A percentile compares a stretch with the other conserved stretches of the same genome.
These are phyloP conservation scores for Phaeosphaeriaceae sp. DNA, from an alignment of 2,329 filamentous ascomycete genomes.

Conservation along the genomic window DNA sequence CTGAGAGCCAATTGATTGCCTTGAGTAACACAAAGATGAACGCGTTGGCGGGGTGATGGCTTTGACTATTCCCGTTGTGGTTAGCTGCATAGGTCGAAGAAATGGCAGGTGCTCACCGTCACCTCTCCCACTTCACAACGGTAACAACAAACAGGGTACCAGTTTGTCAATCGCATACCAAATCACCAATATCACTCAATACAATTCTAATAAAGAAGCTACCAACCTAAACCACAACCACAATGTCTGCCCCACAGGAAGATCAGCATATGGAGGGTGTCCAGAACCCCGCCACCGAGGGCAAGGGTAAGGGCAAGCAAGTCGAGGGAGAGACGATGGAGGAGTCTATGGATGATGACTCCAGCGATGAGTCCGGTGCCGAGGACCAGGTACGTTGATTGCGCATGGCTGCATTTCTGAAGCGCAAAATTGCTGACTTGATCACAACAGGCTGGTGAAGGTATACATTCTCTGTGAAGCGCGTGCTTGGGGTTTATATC, in stretches of 20 bases:
- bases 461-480: slow-evolving; percentile 33
- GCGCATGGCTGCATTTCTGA: background rate
- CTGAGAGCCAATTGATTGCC: slow-evolving; percentile 9
- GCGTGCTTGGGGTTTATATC: slow-evolving; percentile 8
- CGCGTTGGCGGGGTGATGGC: slow-evolving; percentile 22
- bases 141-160: slow-evolving; percentile 28
- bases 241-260: slow-evolving; percentile 42
- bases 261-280: slow-evolving; percentile 48
- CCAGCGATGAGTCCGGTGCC: slow-evolving; percentile 71
- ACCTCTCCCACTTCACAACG: slow-evolving; percentile 25
- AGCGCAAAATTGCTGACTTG: slow-evolving; percentile 36
- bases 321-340: slow-evolving; percentile 68
- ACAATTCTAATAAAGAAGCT: slow-evolving; percentile 4
- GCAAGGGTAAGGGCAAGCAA: slow-evolving; percentile 91
- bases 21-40: slow-evolving; percentile 13
- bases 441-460: slow-evolving; percentile 39
- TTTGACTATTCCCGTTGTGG: background rate
- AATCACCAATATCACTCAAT: slow-evolving; percentile 1
- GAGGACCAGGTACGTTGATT: slow-evolving; percentile 60
- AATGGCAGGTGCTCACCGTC: slow-evolving; percentile 25
- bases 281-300: slow-evolving; percentile 54
- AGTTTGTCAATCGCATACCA: slow-evolving; percentile 19
- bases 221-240: slow-evolving; percentile 12
- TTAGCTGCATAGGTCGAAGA: slow-evolving; percentile 15
- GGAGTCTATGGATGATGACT: slow-evolving; percentile 74